Evolutionary conservation across 805 yeast species (phyloP).

Genomic region (Candida peoriensis): DNA sequence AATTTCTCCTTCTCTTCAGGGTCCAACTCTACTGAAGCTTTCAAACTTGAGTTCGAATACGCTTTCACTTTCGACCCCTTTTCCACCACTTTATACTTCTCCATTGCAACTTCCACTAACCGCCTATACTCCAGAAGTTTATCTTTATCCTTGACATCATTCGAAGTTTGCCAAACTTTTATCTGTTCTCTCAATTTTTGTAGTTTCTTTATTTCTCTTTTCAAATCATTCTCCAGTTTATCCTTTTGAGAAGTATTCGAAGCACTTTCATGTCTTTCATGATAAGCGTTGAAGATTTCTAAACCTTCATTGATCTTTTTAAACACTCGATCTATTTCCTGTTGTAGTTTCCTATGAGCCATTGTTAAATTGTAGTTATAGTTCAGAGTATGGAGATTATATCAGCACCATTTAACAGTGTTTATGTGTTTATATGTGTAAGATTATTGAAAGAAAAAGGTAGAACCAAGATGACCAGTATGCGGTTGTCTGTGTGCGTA

Average conservation of each 20-base stretch:
- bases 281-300: constrained; percentile 73
- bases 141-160: constrained; percentile 85
- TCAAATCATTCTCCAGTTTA: constrained; percentile 84
- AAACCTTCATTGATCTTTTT: constrained; percentile 92
- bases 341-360: constrained; percentile 25
- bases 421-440: neutral
- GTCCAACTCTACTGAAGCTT: constrained; percentile 54
- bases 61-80: constrained; percentile 90
- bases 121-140: constrained; percentile 70
- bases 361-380: constrained; percentile 10
- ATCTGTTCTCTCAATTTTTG: constrained; percentile 93
- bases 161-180: constrained; percentile 88
- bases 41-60: constrained; percentile 85
- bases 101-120: constrained; percentile 79
- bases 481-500: too few relatives aligned
- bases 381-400: constrained; percentile 1
- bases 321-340: constrained; percentile 82
- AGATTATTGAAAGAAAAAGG: neutral
- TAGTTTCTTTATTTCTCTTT: constrained; percentile 89
- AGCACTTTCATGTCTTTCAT: constrained; percentile 77
- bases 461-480: too few relatives aligned
- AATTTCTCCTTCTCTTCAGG: constrained; percentile 76
- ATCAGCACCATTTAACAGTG: constrained; percentile 9
- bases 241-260: constrained; percentile 85
- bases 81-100: constrained; percentile 89